Evolutionary conservation across 257 asterid species (phyloP).

Genomic region (Solanum corneliomulleri): DNA sequence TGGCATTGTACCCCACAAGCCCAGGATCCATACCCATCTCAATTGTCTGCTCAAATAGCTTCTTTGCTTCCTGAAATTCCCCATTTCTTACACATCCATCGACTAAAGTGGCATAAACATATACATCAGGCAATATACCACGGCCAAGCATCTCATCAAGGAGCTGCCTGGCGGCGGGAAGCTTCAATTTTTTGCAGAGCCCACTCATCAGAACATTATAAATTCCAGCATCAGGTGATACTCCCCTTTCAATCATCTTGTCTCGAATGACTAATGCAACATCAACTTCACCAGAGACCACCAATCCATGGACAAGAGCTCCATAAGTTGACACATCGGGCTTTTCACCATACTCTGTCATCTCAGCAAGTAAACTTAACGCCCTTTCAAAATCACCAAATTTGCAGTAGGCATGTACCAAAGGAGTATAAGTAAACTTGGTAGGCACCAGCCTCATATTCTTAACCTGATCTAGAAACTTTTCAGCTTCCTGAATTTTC

Average conservation of each 20-base stretch:
- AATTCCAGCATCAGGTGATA: conserved; percentile 60
- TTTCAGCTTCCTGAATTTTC: conserved; percentile 62
- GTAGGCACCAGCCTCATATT: conserved; percentile 38
- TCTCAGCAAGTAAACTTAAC: conserved; percentile 49
- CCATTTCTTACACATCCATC: conserved; percentile 73
- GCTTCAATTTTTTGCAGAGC: conserved; percentile 51
- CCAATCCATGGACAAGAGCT: conserved; percentile 70
- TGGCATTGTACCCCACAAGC: conserved; percentile 69
- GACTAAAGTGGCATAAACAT: conserved; percentile 64
- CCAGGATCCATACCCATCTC: conserved; percentile 50
- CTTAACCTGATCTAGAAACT: conserved; percentile 36
- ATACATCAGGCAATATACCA: conserved; percentile 52
- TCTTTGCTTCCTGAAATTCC: conserved; percentile 52
- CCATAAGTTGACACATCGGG: conserved; percentile 73
- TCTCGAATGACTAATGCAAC: conserved; percentile 58
- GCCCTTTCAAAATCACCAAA: conserved; percentile 64
- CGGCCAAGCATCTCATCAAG: conserved; percentile 58
- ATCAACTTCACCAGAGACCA: conserved; percentile 60
- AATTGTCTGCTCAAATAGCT: conserved; percentile 39
- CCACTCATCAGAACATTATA: conserved; percentile 78
- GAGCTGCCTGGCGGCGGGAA: conserved; percentile 51
- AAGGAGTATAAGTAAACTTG: conserved; percentile 67
- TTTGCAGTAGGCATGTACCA: conserved; percentile 47
- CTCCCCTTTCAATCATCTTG: conserved; percentile 61
- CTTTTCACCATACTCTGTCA: conserved; percentile 55